phyloP scores from a whole-genome alignment of 257 asterid species.

The Petrea volubilis region DNA sequence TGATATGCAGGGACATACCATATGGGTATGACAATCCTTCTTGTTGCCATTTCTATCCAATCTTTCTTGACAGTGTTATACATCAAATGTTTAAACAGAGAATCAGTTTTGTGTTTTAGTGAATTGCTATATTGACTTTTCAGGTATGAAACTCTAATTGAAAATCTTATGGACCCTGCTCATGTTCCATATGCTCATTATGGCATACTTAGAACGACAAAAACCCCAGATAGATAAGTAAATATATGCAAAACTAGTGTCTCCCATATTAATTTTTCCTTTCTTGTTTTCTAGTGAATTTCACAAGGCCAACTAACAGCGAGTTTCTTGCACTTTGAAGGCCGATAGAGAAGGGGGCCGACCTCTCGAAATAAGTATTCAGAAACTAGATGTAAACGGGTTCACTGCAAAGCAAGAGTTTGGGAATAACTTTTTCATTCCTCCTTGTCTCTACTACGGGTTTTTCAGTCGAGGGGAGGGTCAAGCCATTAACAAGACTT shows the following conservation, averaged over 20 bases:
- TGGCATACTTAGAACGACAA: conserved; percentile 60
- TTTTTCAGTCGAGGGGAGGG: conserved; percentile 40
- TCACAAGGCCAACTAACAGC: conserved; percentile 39
- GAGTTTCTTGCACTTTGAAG: conserved; percentile 60
- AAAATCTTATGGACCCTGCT: conserved; percentile 98
- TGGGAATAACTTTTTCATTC: conserved; percentile 45
- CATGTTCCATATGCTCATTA: conserved; percentile 94
- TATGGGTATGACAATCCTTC: conserved; percentile 61
- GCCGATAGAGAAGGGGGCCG: conserved; percentile 91
- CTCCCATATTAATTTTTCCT: not conserved
- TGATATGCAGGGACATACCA: conserved; percentile 70
- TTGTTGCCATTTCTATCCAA: conserved; percentile 2
- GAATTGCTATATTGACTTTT: conserved; percentile 8
- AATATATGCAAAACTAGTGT: conserved; percentile 23
- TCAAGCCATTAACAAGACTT: conserved; percentile 31
- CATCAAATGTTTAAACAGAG: not conserved
- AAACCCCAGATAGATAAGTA: conserved; percentile 76
- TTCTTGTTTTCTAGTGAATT: not conserved
- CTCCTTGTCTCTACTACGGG: conserved; percentile 70
- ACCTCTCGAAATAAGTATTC: conserved; percentile 60
- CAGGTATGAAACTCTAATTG: conserved; percentile 85
- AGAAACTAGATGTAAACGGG: conserved; percentile 54
- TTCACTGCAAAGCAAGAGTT: conserved; percentile 45
- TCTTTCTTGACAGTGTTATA: not conserved
- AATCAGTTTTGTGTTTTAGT: not conserved